Percentiles rank a stretch among this genome's conserved stretches.
phyloP scores from a whole-genome alignment of 2,329 filamentous ascomycete species.

The Parafenestella ontariensis region DNA sequence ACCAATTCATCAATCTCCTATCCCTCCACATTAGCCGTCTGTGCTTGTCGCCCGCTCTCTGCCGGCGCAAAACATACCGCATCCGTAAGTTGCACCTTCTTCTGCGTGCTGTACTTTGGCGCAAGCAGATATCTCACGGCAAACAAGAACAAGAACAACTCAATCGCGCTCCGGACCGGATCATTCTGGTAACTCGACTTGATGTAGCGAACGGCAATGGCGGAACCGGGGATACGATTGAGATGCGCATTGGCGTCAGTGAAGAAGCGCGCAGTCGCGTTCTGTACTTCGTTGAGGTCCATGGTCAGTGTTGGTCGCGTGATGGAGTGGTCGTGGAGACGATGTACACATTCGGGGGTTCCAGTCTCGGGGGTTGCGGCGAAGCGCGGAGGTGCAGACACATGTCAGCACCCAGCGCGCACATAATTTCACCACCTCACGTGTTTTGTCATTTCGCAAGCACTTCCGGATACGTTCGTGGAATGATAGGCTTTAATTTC shows the following conservation, averaged over 20 bases:
- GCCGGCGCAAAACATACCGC: conserved; percentile 60
- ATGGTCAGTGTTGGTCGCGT: conserved; percentile 45
- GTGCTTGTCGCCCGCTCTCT: not conserved
- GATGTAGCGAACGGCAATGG: conserved; percentile 93
- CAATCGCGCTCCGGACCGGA: conserved; percentile 89
- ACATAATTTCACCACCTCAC: conserved; percentile 18
- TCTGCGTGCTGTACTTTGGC: conserved; percentile 89
- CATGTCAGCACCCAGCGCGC: conserved; percentile 13
- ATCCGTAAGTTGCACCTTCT: conserved; percentile 86
- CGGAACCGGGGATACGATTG: conserved; percentile 90
- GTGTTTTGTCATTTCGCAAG: conserved; percentile 2
- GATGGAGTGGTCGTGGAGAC: conserved; percentile 3
- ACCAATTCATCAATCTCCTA: conserved; percentile 95
- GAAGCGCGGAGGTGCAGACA: conserved; percentile 27
- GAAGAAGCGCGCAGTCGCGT: conserved; percentile 61
- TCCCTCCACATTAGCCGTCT: conserved; percentile 19
- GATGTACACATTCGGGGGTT: conserved; percentile 3
- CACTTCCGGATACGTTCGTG: not conserved
- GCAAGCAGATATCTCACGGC: conserved; percentile 92
- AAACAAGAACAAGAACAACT: conserved; percentile 92
- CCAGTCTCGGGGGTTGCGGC: conserved; percentile 29
- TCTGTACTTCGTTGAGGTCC: conserved; percentile 64
- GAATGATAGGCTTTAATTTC: not conserved
- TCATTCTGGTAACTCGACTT: conserved; percentile 98
- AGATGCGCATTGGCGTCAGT: conserved; percentile 70